Conservation (phyloP, 2,329 filamentous ascomycete genomes). For the Seiridium unicorne region DNA sequence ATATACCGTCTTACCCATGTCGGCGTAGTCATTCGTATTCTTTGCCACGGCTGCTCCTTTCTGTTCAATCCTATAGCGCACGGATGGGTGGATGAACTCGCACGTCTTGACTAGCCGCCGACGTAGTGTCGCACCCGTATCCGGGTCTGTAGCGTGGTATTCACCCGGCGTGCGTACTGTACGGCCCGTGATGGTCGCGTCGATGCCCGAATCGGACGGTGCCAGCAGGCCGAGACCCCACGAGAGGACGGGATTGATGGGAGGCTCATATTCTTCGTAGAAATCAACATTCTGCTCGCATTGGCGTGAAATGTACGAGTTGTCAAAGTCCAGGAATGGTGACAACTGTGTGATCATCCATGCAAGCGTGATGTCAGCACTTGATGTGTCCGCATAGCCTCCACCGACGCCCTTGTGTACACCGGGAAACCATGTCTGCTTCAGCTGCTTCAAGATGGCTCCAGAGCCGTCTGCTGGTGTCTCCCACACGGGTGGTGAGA, state of each 20-base stretch:
- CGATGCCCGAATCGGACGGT: background rate
- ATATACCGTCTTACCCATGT: background rate
- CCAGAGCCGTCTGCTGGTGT: background rate
- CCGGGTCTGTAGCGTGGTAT: background rate
- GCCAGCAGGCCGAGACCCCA: background rate
- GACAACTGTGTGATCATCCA: conserved; percentile 5
- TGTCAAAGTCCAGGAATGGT: background rate
- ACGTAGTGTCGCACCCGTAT: background rate
- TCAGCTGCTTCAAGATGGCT: background rate
- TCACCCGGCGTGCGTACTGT: background rate
- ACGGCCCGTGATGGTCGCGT: background rate
- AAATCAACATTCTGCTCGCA: background rate
- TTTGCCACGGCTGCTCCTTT: background rate
- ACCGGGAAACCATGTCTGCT: background rate
- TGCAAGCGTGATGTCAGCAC: background rate
- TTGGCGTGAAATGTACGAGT: background rate
- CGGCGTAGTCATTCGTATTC: background rate
- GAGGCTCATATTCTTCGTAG: background rate
- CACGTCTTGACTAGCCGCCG: background rate
- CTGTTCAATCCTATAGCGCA: background rate
- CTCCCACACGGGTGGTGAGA: background rate
- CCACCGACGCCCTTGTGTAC: background rate
- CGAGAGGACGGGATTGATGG: background rate
- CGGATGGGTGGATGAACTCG: conserved; percentile 5
- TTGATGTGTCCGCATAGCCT: background rate